Conservation (phyloP, 2,329 filamentous ascomycete species). For the Dryadomyces quercivorus region DNA sequence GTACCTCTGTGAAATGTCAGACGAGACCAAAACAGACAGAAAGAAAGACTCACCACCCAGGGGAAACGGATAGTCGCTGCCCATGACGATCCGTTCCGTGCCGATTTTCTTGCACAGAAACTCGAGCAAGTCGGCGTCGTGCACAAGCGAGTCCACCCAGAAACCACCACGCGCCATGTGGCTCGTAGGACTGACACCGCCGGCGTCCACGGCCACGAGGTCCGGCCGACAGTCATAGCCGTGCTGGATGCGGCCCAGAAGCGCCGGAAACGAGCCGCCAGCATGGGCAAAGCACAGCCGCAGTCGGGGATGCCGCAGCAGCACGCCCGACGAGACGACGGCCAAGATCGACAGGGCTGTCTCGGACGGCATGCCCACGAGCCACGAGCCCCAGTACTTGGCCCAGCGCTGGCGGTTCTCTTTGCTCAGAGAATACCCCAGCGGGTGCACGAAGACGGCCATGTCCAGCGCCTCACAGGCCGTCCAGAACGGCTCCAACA, state of each 20-base stretch:
- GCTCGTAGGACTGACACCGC: background rate
- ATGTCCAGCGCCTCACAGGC: background rate
- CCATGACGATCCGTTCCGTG: background rate
- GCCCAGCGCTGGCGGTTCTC: background rate
- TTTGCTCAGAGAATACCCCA: background rate
- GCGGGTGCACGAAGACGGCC: constrained; percentile 4
- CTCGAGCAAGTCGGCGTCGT: constrained; percentile 2
- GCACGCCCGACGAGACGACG: background rate
- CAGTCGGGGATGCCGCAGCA: constrained; percentile 1
- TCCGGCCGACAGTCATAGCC: constrained; percentile 3
- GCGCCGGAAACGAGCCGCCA: constrained; percentile 1
- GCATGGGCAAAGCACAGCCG: constrained; percentile 3
- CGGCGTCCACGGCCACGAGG: background rate
- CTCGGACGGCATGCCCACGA: constrained; percentile 3
- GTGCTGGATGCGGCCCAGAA: constrained; percentile 2
- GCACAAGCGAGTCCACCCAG: constrained; percentile 4
- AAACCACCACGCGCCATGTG: background rate
- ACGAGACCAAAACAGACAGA: background rate
- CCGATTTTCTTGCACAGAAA: constrained; percentile 3
- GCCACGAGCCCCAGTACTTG: constrained; percentile 2
- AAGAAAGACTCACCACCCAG: background rate
- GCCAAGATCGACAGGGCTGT: constrained; percentile 1
- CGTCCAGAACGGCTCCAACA: background rate
- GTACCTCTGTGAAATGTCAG: background rate
- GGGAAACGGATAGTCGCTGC: constrained; percentile 3